A percentile compares a stretch with the other conserved stretches of the same genome.
Evolutionary conservation across 225 moss, liverwort and hornwort genomes (phyloP).

Genomic region (Sphagnum contortum): DNA sequence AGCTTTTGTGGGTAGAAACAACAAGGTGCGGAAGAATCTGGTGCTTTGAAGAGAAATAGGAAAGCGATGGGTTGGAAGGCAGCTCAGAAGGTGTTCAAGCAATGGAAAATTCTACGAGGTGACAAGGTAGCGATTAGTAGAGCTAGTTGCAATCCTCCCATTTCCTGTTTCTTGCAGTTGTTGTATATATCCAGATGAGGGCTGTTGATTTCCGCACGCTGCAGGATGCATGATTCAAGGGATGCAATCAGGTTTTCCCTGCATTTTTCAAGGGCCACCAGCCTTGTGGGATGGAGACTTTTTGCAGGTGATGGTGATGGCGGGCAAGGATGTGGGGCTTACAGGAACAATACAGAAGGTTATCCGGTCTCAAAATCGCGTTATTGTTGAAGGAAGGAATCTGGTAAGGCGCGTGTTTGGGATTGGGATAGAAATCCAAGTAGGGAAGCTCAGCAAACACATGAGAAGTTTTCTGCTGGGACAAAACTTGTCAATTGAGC

Average conservation of each 20-base stretch:
- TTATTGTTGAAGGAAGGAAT: conserved; percentile 79
- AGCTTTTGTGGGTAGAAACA: no score
- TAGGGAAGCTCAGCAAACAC: no score
- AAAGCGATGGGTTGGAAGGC: conserved; percentile 78
- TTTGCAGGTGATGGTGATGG: conserved; percentile 56
- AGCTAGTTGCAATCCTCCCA: no score
- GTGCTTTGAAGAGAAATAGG: background rate
- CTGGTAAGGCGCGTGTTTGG: conserved; percentile 29
- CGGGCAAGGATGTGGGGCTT: conserved; percentile 48
- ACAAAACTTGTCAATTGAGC: no score
- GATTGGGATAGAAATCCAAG: no score
- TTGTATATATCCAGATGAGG: no score
- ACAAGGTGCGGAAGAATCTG: no score
- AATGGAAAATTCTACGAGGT: conserved; percentile 87
- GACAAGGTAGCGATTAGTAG: conserved; percentile 41
- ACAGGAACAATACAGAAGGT: conserved; percentile 53
- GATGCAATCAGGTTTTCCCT: conserved; percentile 13
- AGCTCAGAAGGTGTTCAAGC: conserved; percentile 87
- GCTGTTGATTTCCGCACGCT: no score
- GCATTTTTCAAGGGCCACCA: no score
- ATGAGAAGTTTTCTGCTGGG: no score
- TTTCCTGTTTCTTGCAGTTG: no score
- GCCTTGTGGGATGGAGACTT: no score
- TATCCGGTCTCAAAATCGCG: conserved; percentile 73
- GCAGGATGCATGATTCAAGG: conserved; percentile 40